Base-by-base conservation (phyloP, 805 yeast genomes). In the Candida argentea region DNA sequence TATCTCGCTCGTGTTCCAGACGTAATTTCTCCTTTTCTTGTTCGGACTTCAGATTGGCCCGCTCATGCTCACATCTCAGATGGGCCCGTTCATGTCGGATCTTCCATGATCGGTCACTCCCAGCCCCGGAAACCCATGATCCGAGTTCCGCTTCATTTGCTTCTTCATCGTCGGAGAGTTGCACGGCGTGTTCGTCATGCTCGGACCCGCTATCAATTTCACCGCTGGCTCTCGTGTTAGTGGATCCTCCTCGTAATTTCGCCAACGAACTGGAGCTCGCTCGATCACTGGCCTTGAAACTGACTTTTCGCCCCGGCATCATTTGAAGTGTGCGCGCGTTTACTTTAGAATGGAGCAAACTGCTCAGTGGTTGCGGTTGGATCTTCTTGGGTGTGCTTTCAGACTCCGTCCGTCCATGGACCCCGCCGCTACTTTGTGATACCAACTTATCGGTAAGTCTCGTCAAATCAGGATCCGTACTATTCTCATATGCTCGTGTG, bases 401-500 rank as follows among this genome's bases (percentile, higher is more conserved):
- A 14, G 23, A 6, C 8, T 25, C 27, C 16, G 19, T 25, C 12
- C 27, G 27, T 10, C 21, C 25, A 20, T 20, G 16, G 20, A 24
- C 17, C 26, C 13, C 22, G 10, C 21, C 26, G n/a, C 20, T 32
- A 19, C 26, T 26, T 22, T 26, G 31, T 25, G 6, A 29, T 35
- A 26, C 50, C 54, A 34, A 25, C 16, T n/a, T 29, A 2, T 35
- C 34, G 9, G 28, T 28, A 8, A 35, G 20, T 13, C 19, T 22
- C 7, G 30, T 35, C 19, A 37, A 38, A 24, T 43, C 47, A 17
- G 35, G 34, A 4, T 32, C 40, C 16, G 41, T 48, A 11, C 38
- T 43, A 23, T 38, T 47, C 26, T 64, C 70, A 3, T 58, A 43
- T 1, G 61, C 50, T 23, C 54, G 52, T n/a, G 55, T 52, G 9